Evolutionary conservation across 225 moss, liverwort and hornwort genomes (phyloP), one percentile per base, ranked within the genome.

Genomic region (Sphagnum tenellum): DNA sequence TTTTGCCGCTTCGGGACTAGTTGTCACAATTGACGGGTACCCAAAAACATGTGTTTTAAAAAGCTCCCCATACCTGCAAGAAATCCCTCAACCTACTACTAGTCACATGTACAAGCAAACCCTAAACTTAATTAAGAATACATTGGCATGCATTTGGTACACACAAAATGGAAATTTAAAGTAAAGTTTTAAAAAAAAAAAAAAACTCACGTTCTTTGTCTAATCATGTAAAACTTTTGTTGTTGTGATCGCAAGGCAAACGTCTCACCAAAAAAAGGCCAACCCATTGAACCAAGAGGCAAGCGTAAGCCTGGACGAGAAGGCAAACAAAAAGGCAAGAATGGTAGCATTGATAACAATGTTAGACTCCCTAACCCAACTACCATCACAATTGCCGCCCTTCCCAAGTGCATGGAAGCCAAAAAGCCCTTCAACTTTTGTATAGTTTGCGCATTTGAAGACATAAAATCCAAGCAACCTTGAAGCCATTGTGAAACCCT

Each of bases 1-100:
- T 61, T 66, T 79, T 1, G 75, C 71, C 7, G 75, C 71, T 46
- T 75, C 72, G 3, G 66, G 64, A 51, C 57, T 79, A 4, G 75
- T 79, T 1, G 72, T 79, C 56, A 65, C 68, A 2, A 75, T 60
- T 9, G 67, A 64, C 0, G 75, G 68, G 1, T 50, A 59, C 44
- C 75, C 71, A 57, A 72, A 79, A 29, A 79, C 45, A 66, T 75
- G 75, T 0, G 75, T 71, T 60, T 68, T 71, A 57, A 79, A 79
- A 9, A 66, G 57, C 54, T 66, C 71, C 4, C 78, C 72, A 10
- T 72, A 75, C 51, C 75, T 79, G 59, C 59, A 68, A 57, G 60
- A 70, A 0, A 9, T 44, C 52, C 9, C 9, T 52, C 9, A 9
- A 52, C 52, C 7, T 6, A 52, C 6, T 52, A 6, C n/a, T n/a